A percentile compares a stretch with the other conserved stretches of the same genome.
Conservation (phyloP, 768 basidiomycete genomes). For the Lactarius akahatsu region DNA sequence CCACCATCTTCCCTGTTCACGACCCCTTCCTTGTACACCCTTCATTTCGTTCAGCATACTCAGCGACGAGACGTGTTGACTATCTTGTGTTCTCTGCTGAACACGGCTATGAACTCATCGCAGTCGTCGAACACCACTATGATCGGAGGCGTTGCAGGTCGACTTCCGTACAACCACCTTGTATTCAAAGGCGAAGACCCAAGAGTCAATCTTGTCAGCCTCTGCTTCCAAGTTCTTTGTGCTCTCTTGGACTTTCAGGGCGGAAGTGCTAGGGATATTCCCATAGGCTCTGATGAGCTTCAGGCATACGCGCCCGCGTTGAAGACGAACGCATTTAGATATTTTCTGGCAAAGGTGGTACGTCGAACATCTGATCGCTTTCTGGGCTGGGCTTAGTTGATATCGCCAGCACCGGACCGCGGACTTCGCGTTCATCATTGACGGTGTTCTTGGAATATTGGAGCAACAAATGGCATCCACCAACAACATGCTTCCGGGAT, state of each 20-base stretch:
- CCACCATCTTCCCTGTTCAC: conserved; percentile 67
- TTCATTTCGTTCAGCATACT: conserved; percentile 73
- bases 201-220: conserved; percentile 65
- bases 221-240: conserved; percentile 75
- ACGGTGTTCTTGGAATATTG: conserved; percentile 65
- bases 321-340: conserved; percentile 85
- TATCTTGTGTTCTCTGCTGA: conserved; percentile 88
- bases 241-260: conserved; percentile 80
- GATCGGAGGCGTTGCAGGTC: conserved; percentile 70
- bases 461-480: conserved; percentile 74
- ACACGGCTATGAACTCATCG: conserved; percentile 79
- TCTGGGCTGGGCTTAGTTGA: background rate
- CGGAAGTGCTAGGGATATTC: conserved; percentile 61
- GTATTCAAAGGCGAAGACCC: conserved; percentile 89
- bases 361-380: background rate
- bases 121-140: conserved; percentile 46
- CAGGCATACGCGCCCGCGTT: conserved; percentile 51
- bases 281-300: conserved; percentile 44
- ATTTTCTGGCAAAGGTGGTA: conserved; percentile 74
- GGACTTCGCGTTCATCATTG: conserved; percentile 83
- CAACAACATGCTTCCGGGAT: conserved; percentile 79
- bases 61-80: conserved; percentile 85
- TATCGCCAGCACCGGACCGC: conserved; percentile 73
- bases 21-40: conserved; percentile 72
- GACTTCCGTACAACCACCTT: conserved; percentile 85